A percentile compares a stretch with the other conserved stretches of the same genome.
Evolutionary conservation across 345 rosid genomes (phyloP).

Genomic region (Physaria fendleri): DNA sequence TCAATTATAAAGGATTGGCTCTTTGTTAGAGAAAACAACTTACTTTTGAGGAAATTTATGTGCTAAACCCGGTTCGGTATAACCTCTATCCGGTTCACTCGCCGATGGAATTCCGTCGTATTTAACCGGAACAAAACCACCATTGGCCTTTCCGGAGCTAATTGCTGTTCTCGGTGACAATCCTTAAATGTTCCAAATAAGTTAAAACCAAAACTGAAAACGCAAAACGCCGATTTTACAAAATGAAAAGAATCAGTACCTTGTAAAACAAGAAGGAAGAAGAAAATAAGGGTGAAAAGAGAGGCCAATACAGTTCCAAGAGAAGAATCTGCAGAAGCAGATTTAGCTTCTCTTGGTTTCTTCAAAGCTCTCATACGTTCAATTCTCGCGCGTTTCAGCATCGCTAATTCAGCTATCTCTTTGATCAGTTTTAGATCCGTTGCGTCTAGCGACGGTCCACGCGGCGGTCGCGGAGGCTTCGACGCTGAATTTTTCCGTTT

Average conservation of each 20-base stretch:
- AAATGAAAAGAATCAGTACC: conserved; percentile 38
- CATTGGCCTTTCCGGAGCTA: conserved; percentile 34
- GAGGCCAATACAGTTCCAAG: conserved; percentile 47
- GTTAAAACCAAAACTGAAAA: background rate
- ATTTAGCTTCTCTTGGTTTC: conserved; percentile 58
- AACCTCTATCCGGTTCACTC: conserved; percentile 30
- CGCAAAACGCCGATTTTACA: background rate
- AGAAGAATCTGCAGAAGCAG: conserved; percentile 43
- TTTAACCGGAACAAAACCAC: conserved; percentile 49
- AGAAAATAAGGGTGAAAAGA: conserved; percentile 56
- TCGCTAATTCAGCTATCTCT: conserved; percentile 76
- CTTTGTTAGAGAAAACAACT: background rate
- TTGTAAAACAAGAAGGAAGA: conserved; percentile 54
- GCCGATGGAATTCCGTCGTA: conserved; percentile 43
- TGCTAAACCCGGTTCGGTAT: conserved; percentile 23
- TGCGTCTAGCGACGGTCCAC: conserved; percentile 74
- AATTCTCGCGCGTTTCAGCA: conserved; percentile 75
- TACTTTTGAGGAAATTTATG: conserved; percentile 44
- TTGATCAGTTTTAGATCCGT: conserved; percentile 76
- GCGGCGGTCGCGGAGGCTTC: conserved; percentile 94
- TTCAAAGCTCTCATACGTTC: conserved; percentile 84
- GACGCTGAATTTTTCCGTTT: conserved; percentile 47
- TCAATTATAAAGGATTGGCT: background rate
- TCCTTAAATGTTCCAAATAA: conserved; percentile 40
- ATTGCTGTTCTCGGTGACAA: conserved; percentile 41